phyloP scores from a whole-genome alignment of 1,139 yeast species.

The Magnusiomyces paraingens region DNA sequence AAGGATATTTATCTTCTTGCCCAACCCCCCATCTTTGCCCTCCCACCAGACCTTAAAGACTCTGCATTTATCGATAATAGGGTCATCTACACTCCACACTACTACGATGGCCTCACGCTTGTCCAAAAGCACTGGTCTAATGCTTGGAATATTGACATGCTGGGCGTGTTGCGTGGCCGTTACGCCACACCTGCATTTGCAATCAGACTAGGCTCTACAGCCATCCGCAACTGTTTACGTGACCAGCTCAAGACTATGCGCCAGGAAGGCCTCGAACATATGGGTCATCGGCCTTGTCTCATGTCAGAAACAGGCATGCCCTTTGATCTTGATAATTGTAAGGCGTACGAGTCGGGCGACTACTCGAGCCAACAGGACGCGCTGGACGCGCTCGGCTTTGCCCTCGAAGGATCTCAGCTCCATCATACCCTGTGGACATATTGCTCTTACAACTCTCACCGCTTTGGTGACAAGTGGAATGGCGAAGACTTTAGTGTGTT shows the following conservation, averaged over 20 bases:
- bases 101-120: conserved; percentile 81
- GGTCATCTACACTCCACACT: conserved; percentile 75
- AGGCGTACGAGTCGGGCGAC: conserved; percentile 54
- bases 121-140: conserved; percentile 71
- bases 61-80: conserved; percentile 53
- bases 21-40: conserved; percentile 78
- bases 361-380: conserved; percentile 69
- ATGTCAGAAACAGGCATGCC: conserved; percentile 94
- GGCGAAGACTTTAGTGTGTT: conserved; percentile 83
- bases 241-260: conserved; percentile 60
- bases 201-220: conserved; percentile 67
- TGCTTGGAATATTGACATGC: conserved; percentile 67
- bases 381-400: conserved; percentile 67
- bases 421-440: conserved; percentile 81
- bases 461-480: conserved; percentile 84
- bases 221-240: conserved; percentile 62
- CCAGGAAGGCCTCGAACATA: conserved; percentile 47
- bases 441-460: conserved; percentile 57
- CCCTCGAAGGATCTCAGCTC: conserved; percentile 62
- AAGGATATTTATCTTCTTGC: conserved; percentile 51
- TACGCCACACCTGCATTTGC: conserved; percentile 70
- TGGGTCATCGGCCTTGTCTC: conserved; percentile 59
- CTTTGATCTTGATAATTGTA: conserved; percentile 75
- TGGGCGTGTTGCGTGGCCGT: conserved; percentile 70
- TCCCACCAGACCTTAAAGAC: conserved; percentile 62